Conservation (phyloP, 768 basidiomycete genomes). For the Suillus placidus region DNA sequence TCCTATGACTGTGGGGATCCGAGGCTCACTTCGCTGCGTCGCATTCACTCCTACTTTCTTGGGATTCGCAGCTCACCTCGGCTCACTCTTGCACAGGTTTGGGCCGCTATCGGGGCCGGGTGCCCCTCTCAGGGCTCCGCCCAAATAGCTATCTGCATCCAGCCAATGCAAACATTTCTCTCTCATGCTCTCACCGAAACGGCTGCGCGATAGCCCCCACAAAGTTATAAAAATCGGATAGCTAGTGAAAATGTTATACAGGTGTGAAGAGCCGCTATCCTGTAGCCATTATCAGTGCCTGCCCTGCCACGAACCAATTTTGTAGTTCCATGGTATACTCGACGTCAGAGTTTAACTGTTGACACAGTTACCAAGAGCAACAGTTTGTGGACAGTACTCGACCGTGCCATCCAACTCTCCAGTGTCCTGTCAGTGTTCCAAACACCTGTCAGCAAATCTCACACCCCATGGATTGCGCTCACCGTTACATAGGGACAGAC, state of each 20-base stretch:
- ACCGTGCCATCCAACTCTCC: not conserved
- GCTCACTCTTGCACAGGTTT: too few species aligned
- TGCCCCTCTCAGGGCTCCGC: too few species aligned
- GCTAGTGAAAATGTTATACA: not conserved
- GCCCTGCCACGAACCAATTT: not conserved
- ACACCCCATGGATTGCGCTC: not conserved
- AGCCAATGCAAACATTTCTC: too few species aligned
- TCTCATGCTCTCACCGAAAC: too few species aligned
- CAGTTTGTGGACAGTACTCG: constrained; percentile 1
- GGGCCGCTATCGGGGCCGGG: too few species aligned
- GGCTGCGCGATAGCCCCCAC: too few species aligned
- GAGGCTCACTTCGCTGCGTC: too few species aligned
- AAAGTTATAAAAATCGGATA: not conserved
- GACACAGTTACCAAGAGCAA: not conserved
- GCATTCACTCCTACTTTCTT: too few species aligned
- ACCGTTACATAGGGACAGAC: constrained; percentile 4
- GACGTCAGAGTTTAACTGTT: not conserved
- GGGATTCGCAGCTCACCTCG: too few species aligned
- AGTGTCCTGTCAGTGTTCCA: not conserved
- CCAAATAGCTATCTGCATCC: too few species aligned
- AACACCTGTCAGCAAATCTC: not conserved
- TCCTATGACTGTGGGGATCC: too few species aligned
- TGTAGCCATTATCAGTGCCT: not conserved
- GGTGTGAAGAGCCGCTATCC: not conserved
- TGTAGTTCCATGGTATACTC: too few species aligned